Evolutionary conservation across 805 yeast genomes (phyloP).

Genomic region (Phaffomyces thermotolerans): DNA sequence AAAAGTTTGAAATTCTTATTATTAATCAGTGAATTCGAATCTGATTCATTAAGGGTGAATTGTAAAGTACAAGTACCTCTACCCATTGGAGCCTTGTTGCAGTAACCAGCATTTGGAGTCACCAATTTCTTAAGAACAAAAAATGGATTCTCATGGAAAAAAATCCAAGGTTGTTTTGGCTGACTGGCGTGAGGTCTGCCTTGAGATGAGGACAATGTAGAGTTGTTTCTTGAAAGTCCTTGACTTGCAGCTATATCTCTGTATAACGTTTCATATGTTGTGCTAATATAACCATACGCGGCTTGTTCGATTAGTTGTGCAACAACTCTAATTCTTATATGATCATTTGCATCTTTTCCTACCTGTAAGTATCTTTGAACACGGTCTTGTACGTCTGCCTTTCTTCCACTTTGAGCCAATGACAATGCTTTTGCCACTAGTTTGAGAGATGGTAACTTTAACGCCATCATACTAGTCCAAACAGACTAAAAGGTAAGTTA

Average conservation of each 20-base stretch:
- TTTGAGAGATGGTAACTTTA: conserved; percentile 46
- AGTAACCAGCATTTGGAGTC: conserved; percentile 40
- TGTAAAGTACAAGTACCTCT: conserved; percentile 38
- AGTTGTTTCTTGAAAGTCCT: neutral
- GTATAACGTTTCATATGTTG: conserved; percentile 29
- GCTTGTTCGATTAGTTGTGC: conserved; percentile 36
- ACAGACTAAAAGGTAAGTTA: neutral
- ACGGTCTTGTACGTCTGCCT: conserved; percentile 52
- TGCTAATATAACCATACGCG: conserved; percentile 29
- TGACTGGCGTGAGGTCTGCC: conserved; percentile 4
- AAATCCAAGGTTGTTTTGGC: conserved; percentile 33
- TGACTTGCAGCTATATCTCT: neutral
- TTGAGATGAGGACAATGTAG: conserved; percentile 2
- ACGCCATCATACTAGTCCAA: conserved; percentile 1
- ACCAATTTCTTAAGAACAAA: conserved; percentile 41
- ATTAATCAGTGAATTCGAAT: conserved; percentile 29
- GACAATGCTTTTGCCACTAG: conserved; percentile 43
- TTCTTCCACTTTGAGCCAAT: conserved; percentile 48
- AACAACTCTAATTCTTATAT: conserved; percentile 38
- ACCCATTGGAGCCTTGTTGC: conserved; percentile 32
- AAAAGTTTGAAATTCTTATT: conserved; percentile 33
- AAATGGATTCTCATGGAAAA: conserved; percentile 51
- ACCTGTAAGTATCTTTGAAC: conserved; percentile 38
- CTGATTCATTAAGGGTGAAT: conserved; percentile 39
- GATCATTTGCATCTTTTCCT: conserved; percentile 34